Evolutionary conservation across 2,329 filamentous ascomycete genomes (phyloP).

Genomic region (Hymenoscyphus repandus): DNA sequence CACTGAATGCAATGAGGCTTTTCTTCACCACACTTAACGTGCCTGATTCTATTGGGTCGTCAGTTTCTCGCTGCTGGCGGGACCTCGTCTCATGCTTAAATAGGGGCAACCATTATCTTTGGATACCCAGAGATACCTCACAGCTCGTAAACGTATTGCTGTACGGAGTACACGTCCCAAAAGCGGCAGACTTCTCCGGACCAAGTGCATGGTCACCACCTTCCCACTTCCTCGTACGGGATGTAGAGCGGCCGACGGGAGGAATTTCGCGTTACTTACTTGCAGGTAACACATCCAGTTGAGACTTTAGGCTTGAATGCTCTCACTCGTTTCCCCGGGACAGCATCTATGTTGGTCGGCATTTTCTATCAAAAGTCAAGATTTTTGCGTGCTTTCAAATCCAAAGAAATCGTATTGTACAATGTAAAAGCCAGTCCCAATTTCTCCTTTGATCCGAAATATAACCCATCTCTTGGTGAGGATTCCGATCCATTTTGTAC

Average conservation of each 20-base stretch:
- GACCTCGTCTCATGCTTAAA: background rate
- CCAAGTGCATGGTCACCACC: background rate
- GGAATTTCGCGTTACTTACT: background rate
- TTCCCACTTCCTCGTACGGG: background rate
- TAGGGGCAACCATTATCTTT: background rate
- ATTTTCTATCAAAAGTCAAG: too few relatives aligned
- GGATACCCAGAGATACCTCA: background rate
- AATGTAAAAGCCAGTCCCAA: too few relatives aligned
- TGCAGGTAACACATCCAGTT: constrained; percentile 3
- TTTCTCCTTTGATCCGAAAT: too few relatives aligned
- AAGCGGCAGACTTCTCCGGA: too few relatives aligned
- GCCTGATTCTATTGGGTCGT: background rate
- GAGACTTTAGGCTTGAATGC: background rate
- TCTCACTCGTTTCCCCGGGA: background rate
- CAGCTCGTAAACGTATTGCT: background rate
- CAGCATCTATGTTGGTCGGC: background rate
- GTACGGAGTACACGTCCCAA: background rate
- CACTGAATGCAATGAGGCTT: constrained; percentile 5
- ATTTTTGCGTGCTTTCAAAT: too few relatives aligned
- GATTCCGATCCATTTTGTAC: too few relatives aligned
- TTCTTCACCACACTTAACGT: constrained; percentile 8
- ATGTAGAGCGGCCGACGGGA: background rate
- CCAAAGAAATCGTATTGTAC: too few relatives aligned
- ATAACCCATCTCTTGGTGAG: too few relatives aligned
- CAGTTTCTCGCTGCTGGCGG: background rate